phyloP scores from a whole-genome alignment of 768 basidiomycete genomes.

The Epithele typhae region DNA sequence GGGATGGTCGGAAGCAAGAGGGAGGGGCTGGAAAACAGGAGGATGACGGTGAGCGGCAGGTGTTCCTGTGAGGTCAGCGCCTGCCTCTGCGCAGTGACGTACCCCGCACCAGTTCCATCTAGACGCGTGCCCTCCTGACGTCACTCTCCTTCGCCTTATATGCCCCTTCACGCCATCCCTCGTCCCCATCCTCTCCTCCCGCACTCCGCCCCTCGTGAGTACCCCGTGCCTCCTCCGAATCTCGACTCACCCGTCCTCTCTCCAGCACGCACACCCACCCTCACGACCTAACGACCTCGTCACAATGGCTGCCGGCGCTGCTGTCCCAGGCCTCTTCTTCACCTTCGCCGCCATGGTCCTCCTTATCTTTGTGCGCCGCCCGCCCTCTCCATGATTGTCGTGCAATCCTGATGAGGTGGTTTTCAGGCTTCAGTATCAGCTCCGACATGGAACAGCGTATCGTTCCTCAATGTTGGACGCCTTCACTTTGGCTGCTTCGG shows the following conservation, averaged over 20 bases:
- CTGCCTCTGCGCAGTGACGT: not conserved
- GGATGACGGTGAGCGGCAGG: too few species aligned
- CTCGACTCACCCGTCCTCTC: not conserved
- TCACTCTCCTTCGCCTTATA: not conserved
- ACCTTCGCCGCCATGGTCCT: slow-evolving; percentile 68
- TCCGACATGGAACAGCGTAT: slow-evolving; percentile 70
- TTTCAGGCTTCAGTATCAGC: slow-evolving; percentile 64
- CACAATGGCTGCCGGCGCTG: slow-evolving; percentile 50
- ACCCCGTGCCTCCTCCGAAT: not conserved
- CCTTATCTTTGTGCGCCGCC: slow-evolving; percentile 56
- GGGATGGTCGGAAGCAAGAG: not conserved
- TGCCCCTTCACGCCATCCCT: not conserved
- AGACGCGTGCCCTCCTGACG: too few species aligned
- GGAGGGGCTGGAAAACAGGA: not conserved
- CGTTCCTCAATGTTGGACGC: slow-evolving; percentile 55
- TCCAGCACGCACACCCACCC: not conserved
- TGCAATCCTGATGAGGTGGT: too few species aligned
- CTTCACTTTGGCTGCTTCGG: slow-evolving; percentile 78
- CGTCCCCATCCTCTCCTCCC: too few species aligned
- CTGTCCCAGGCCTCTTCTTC: slow-evolving; percentile 66
- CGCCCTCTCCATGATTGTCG: not conserved
- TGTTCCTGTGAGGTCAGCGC: slow-evolving; percentile 1
- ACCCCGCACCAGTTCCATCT: not conserved
- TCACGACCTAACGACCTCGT: slow-evolving; percentile 15
- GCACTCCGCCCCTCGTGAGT: not conserved